Evolutionary conservation across 2,329 filamentous ascomycete genomes (phyloP).

Genomic region (Coleophoma cylindrospora): DNA sequence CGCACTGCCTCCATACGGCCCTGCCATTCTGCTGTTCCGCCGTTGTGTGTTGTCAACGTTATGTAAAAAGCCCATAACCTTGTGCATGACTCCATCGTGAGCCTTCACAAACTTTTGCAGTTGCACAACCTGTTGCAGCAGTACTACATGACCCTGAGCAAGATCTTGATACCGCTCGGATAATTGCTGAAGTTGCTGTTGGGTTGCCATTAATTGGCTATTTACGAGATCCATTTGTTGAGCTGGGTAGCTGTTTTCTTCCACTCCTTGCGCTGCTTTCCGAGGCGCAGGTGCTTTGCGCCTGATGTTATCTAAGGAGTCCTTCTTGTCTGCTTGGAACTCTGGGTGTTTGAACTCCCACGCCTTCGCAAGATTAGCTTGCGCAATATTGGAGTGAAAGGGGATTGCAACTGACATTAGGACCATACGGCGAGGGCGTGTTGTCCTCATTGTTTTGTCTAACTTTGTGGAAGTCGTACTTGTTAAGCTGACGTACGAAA

Average conservation of each 20-base stretch:
- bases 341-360: slow-evolving; percentile 98
- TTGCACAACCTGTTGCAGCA: slow-evolving; percentile 56
- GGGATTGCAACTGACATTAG: slow-evolving; percentile 51
- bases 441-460: slow-evolving; percentile 85
- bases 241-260: slow-evolving; percentile 71
- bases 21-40: slow-evolving; percentile 49
- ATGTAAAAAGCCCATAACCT: slow-evolving; percentile 64
- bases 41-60: slow-evolving; percentile 55
- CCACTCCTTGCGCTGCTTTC: slow-evolving; percentile 58
- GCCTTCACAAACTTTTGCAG: slow-evolving; percentile 61
- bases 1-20: slow-evolving; percentile 34
- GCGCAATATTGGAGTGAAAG: not conserved
- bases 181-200: slow-evolving; percentile 85
- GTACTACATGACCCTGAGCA: slow-evolving; percentile 53
- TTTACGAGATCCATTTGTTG: slow-evolving; percentile 89
- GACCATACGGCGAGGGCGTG: slow-evolving; percentile 74
- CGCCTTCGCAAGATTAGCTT: slow-evolving; percentile 46
- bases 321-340: slow-evolving; percentile 92
- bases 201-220: slow-evolving; percentile 81
- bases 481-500: slow-evolving; percentile 93
- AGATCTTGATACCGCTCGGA: slow-evolving; percentile 83
- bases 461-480: slow-evolving; percentile 98
- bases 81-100: slow-evolving; percentile 66
- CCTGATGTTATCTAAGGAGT: slow-evolving; percentile 92
- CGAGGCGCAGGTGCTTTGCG: slow-evolving; percentile 89